Evolutionary conservation across 2,329 filamentous ascomycete genomes (phyloP), one percentile per base, ranked within the genome.

Genomic region (Cladorrhinum sp.): DNA sequence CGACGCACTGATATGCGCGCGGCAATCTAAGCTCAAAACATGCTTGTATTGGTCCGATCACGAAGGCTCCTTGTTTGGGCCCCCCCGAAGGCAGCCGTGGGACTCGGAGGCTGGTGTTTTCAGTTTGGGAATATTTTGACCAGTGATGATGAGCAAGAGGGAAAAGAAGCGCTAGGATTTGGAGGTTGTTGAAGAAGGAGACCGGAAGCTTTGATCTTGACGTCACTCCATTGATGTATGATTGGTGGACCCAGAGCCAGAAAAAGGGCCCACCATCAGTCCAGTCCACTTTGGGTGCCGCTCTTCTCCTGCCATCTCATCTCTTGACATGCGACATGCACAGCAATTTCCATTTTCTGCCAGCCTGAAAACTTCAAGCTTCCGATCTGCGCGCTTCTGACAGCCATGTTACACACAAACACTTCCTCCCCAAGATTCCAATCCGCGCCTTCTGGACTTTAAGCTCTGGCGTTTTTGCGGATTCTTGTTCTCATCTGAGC

Each of bases 321-420:
- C 52, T 55, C 52, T 55, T n/a, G n/a, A n/a, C n/a, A n/a, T n/a
- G n/a, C n/a, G 52, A 55, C 52, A 55, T 20, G 52, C 29, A 18
- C 32, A 55, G 32, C n/a, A 24, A 41, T 29, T 23, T 18, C 51
- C 50, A 29, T 53, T 20, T 10, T 3, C 20, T 18, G 8, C 16
- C 3, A 10, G 16, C 16, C 32, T 10, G 12, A 36, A 22, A 45
- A 45, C 18, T 45, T 45, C 29, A 32, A 32, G 29, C 13, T 32
- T 32, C 29, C 29, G 29, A 32, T 32, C 29, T 32, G 29, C 6
- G 13, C n/a, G n/a, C n/a, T n/a, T n/a, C n/a, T n/a, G n/a, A n/a
- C n/a, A n/a, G n/a, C n/a, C n/a, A 32, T 32, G 7, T 13, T 32
- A 6, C 7, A 32, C 27, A 3, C 32, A 36, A 9, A 36, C 32